These are phyloP conservation scores for Globisporangium rhizosaccharum DNA, from an alignment of 352 stramenopile genomes.

Conservation along the genomic window DNA sequence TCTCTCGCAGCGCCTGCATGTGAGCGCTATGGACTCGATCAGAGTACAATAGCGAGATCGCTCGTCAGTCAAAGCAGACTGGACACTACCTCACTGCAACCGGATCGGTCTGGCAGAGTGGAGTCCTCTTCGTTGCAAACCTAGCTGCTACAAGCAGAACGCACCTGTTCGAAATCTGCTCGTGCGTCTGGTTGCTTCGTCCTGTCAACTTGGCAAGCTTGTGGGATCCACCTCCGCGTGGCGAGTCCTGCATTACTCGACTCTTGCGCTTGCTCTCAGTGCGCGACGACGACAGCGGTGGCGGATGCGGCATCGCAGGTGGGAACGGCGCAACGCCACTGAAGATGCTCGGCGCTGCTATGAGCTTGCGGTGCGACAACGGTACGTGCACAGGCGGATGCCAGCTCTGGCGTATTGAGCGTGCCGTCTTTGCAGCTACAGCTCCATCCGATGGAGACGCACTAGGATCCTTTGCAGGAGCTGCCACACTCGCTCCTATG, in stretches of 20 bases:
- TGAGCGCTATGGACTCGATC: constrained; percentile 6
- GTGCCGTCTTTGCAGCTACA: background rate
- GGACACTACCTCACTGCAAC: no score
- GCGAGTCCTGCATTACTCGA: background rate
- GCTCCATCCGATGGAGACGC: background rate
- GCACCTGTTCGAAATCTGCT: constrained; percentile 20
- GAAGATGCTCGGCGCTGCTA: constrained; percentile 44
- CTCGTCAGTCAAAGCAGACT: no score
- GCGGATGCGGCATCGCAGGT: constrained; percentile 14
- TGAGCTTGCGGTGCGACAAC: constrained; percentile 56
- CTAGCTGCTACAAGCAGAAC: background rate
- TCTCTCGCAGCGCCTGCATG: constrained; percentile 25
- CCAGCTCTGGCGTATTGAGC: constrained; percentile 37
- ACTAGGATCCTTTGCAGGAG: background rate
- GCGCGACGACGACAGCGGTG: background rate
- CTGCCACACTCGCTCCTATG: background rate
- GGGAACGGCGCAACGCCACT: constrained; percentile 31
- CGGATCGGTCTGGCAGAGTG: background rate
- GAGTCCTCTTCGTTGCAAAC: background rate
- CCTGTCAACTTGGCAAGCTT: constrained; percentile 19
- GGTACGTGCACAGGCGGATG: constrained; percentile 55
- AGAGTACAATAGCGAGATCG: background rate
- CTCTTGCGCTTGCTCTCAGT: constrained; percentile 1
- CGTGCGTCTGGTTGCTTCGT: constrained; percentile 7
- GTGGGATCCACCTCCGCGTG: background rate